A percentile compares a stretch with the other conserved stretches of the same genome.
Conservation (phyloP, 2,329 filamentous ascomycete species). For the Monosporascus sp. region DNA sequence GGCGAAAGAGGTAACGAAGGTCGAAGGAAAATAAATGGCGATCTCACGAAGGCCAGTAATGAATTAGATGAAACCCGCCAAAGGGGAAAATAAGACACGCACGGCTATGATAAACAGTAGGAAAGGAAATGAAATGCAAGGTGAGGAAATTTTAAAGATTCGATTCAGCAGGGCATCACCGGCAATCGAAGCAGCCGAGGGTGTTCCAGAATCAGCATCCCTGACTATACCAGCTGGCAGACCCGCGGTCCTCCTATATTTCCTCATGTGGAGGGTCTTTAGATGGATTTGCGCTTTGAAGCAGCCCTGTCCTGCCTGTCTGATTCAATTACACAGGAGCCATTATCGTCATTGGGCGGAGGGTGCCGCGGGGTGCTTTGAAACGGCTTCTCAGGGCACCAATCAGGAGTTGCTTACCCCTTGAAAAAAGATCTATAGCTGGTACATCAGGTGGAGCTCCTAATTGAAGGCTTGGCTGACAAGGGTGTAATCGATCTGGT, state of each 20-base stretch:
- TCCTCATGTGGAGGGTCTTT: no score
- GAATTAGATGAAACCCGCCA: background rate
- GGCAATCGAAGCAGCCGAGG: background rate
- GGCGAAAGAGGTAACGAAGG: no score
- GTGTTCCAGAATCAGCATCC: no score
- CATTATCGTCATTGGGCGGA: background rate
- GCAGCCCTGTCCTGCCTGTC: background rate
- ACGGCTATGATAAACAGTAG: background rate
- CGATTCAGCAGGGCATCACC: background rate
- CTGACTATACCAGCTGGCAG: no score
- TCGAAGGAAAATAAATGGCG: background rate
- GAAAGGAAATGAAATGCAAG: background rate
- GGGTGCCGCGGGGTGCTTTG: background rate
- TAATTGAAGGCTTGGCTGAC: slow-evolving; percentile 14
- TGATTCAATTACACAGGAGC: background rate
- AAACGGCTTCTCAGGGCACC: slow-evolving; percentile 8
- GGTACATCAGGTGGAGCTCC: slow-evolving; percentile 7
- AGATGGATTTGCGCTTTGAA: no score
- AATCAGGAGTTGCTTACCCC: slow-evolving; percentile 6
- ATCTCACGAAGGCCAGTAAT: background rate
- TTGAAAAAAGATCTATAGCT: slow-evolving; percentile 7
- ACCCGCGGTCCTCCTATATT: no score
- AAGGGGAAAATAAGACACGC: background rate
- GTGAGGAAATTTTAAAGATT: background rate
- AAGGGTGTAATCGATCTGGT: slow-evolving; percentile 10